Evolutionary conservation across 768 basidiomycete species (phyloP).

Genomic region (Candolleomyces aberdarensis): DNA sequence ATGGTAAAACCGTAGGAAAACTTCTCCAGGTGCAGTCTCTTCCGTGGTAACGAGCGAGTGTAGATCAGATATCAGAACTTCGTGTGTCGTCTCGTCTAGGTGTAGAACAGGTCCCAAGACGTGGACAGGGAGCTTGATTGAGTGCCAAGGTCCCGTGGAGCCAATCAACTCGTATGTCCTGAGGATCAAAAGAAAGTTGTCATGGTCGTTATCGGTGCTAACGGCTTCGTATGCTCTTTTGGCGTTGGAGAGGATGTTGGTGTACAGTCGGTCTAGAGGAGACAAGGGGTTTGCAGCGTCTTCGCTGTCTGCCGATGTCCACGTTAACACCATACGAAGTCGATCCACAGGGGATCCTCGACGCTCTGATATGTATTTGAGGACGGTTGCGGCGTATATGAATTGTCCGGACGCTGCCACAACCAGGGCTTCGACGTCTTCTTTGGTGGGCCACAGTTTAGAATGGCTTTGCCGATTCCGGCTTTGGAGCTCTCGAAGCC

Average conservation of each 20-base stretch:
- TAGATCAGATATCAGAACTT: not conserved
- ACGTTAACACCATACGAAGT: not conserved
- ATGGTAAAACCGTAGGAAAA: not conserved
- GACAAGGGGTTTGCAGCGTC: not conserved
- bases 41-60: not conserved
- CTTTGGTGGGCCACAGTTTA: conserved; percentile 8
- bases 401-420: conserved; percentile 11
- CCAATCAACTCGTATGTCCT: not conserved
- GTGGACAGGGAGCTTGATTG: not conserved
- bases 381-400: conserved; percentile 11
- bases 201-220: not conserved
- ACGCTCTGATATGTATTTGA: conserved; percentile 14
- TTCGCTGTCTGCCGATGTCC: no score
- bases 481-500: conserved; percentile 2
- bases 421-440: conserved; percentile 5
- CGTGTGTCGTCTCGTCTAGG: not conserved
- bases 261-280: conserved; percentile 4
- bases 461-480: not conserved
- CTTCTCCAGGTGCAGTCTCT: not conserved
- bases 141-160: not conserved
- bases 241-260: not conserved
- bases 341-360: not conserved
- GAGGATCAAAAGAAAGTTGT: not conserved
- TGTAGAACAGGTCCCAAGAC: not conserved
- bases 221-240: not conserved